phyloP scores from a whole-genome alignment of 2,329 filamentous ascomycete genomes.

The Nemania abortiva region DNA sequence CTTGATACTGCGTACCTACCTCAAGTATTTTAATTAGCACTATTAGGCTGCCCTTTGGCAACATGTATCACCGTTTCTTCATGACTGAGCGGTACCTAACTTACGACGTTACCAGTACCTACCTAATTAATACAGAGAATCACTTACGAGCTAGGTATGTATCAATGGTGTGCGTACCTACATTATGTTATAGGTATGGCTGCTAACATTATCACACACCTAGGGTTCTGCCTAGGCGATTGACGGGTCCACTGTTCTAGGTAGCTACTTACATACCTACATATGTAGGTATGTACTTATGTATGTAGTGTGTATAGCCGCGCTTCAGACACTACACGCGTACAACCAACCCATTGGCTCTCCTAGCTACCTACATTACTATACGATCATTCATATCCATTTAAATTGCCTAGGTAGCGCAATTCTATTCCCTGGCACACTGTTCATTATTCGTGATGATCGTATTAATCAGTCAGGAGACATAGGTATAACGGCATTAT shows the following conservation, averaged over 20 bases:
- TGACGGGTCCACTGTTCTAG: not conserved
- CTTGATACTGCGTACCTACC: not conserved
- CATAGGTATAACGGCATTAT: not conserved
- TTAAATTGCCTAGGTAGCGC: conserved; percentile 9
- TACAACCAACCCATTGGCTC: not conserved
- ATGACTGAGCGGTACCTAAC: not conserved
- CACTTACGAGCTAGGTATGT: too few species aligned
- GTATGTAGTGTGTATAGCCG: too few species aligned
- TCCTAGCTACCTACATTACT: not conserved
- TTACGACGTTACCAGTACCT: too few species aligned
- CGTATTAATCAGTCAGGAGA: conserved; percentile 9
- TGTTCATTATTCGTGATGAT: conserved; percentile 20
- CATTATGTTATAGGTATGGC: too few species aligned
- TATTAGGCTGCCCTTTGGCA: not conserved
- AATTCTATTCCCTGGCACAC: conserved; percentile 4
- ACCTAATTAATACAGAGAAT: too few species aligned
- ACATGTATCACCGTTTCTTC: conserved; percentile 1
- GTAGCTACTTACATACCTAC: too few species aligned
- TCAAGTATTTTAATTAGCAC: not conserved
- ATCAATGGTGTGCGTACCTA: too few species aligned
- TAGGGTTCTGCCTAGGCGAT: not conserved
- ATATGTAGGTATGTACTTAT: too few species aligned
- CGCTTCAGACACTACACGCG: conserved; percentile 9
- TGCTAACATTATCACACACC: too few species aligned
- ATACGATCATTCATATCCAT: not conserved